phyloP scores from a whole-genome alignment of 345 rosid species.

The Eucalyptus regnans region DNA sequence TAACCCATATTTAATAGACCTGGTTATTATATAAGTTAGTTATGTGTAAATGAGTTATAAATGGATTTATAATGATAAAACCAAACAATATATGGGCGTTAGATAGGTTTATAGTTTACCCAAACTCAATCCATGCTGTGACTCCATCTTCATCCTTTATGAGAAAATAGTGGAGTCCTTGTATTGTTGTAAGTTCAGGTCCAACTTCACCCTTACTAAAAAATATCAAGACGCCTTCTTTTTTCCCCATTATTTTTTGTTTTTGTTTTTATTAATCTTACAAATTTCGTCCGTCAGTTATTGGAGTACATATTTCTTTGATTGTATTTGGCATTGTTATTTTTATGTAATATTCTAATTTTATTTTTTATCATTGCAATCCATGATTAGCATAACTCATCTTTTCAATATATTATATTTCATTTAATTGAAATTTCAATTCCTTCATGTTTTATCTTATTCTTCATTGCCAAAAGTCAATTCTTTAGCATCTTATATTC shows the following conservation, averaged over 20 bases:
- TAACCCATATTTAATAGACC: neutral
- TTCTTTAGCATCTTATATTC: rapidly evolving
- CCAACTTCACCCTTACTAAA: neutral
- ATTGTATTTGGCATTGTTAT: neutral
- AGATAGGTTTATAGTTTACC: neutral
- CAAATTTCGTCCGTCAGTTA: neutral
- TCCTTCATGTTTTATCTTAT: no score
- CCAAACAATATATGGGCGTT: rapidly evolving
- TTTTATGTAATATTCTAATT: no score
- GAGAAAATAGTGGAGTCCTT: neutral
- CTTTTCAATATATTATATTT: no score
- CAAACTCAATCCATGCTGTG: neutral
- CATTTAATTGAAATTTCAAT: neutral
- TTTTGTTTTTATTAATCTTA: no score
- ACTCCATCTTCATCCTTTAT: neutral
- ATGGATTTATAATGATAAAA: no score
- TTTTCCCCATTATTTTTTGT: no score
- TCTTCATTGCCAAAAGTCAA: neutral
- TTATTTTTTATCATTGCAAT: no score
- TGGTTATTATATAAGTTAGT: neutral
- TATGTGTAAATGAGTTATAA: no score
- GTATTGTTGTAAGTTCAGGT: neutral
- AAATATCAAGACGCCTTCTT: no score
- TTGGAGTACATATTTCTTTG: neutral
- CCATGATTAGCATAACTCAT: neutral